phyloP scores from a whole-genome alignment of 2,329 filamentous ascomycete species.

The Hypoxylon sp. region DNA sequence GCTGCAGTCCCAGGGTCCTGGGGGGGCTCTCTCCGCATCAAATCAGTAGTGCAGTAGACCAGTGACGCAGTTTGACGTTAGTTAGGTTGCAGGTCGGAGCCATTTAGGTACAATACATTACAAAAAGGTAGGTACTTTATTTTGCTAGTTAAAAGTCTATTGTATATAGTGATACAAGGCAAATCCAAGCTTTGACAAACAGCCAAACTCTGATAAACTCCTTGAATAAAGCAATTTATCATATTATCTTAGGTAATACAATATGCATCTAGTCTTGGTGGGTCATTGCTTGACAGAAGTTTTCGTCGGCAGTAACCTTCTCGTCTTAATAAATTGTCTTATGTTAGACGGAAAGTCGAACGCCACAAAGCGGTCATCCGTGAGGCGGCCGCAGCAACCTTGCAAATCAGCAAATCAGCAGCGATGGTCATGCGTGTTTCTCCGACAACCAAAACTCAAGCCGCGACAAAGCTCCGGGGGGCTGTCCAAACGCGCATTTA shows the following conservation, averaged over 20 bases:
- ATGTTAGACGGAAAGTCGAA: slow-evolving; percentile 10
- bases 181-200: slow-evolving; percentile 5
- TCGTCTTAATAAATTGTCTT: slow-evolving; percentile 9
- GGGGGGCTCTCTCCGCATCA: slow-evolving; percentile 21
- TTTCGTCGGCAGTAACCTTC: slow-evolving; percentile 19
- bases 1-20: slow-evolving; percentile 30
- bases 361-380: slow-evolving; percentile 39
- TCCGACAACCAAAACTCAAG: slow-evolving; percentile 42
- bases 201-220: background rate
- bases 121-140: background rate
- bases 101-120: background rate
- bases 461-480: background rate
- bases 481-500: slow-evolving; percentile 5
- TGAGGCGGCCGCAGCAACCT: slow-evolving; percentile 25
- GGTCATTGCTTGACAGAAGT: background rate
- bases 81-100: slow-evolving; percentile 6
- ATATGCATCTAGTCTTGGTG: background rate
- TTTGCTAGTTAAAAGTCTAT: slow-evolving; percentile 1
- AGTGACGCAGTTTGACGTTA: slow-evolving; percentile 27
- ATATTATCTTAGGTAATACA: slow-evolving; percentile 4
- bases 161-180: background rate
- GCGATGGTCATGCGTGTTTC: slow-evolving; percentile 45
- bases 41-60: slow-evolving; percentile 2
- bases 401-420: slow-evolving; percentile 4
- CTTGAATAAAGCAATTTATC: slow-evolving; percentile 11